phyloP scores from a whole-genome alignment of 225 moss, liverwort and hornwort species.

The Marchantia polymorpha region DNA sequence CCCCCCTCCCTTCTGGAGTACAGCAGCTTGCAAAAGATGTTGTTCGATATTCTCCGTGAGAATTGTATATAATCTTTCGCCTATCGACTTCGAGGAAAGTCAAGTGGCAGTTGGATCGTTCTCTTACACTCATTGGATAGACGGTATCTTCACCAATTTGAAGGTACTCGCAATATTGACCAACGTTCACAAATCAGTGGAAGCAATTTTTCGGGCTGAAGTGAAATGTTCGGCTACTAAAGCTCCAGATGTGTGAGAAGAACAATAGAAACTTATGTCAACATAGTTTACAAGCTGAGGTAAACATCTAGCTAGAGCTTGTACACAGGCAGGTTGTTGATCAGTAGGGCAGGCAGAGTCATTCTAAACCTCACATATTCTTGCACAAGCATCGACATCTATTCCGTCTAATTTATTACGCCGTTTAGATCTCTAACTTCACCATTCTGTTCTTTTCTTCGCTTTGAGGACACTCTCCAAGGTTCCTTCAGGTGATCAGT shows the following conservation, averaged over 20 bases:
- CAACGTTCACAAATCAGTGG: not conserved
- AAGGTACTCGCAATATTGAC: not conserved
- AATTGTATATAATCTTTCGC: constrained; percentile 34
- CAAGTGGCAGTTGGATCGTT: constrained; percentile 12
- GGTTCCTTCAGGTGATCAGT: not conserved
- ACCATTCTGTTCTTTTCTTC: not conserved
- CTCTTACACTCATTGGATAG: constrained; percentile 10
- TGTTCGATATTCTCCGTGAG: constrained; percentile 6
- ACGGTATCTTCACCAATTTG: not conserved
- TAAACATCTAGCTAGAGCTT: constrained; percentile 10
- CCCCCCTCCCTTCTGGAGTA: constrained; percentile 12
- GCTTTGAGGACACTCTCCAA: not conserved
- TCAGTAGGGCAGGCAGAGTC: constrained; percentile 5
- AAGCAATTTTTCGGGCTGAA: not conserved
- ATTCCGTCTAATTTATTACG: not conserved
- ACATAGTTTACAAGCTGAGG: constrained; percentile 13
- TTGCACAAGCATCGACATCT: not conserved
- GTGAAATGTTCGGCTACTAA: not conserved
- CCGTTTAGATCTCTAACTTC: not conserved
- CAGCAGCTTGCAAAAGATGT: constrained; percentile 2
- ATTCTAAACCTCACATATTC: not conserved
- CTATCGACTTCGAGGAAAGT: constrained; percentile 2
- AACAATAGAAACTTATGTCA: constrained; percentile 3
- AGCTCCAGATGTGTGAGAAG: constrained; percentile 6
- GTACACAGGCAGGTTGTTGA: constrained; percentile 16